A percentile compares a stretch with the other conserved stretches of the same genome.
phyloP scores from a whole-genome alignment of 768 basidiomycete genomes.

The Naganishia randhawae region DNA sequence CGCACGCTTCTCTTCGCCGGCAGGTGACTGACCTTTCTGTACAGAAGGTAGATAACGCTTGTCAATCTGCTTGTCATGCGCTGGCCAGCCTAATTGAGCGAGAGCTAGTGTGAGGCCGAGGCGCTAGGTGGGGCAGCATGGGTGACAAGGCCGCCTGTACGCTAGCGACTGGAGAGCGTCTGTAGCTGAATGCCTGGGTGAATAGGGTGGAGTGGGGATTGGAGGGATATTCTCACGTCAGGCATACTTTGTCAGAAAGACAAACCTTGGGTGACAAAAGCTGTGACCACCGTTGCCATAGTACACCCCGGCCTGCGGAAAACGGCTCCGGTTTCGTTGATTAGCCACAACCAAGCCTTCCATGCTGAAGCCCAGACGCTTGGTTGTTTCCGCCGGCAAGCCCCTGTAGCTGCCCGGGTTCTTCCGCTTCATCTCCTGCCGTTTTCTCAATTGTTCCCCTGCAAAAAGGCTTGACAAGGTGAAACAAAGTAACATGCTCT shows the following conservation, averaged over 20 bases:
- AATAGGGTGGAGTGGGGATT: too few species aligned
- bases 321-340: not conserved
- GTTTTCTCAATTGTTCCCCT: too few species aligned
- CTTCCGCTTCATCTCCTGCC: not conserved
- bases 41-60: not conserved
- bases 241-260: too few species aligned
- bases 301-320: not conserved
- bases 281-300: not conserved
- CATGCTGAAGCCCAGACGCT: not conserved
- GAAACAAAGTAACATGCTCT: slow-evolving; percentile 4
- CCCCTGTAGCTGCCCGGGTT: not conserved
- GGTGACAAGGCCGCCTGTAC: too few species aligned
- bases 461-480: too few species aligned
- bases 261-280: not conserved
- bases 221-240: too few species aligned
- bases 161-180: not conserved
- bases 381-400: not conserved
- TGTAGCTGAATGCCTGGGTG: not conserved
- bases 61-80: not conserved
- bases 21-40: not conserved
- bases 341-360: not conserved
- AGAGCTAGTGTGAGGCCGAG: not conserved
- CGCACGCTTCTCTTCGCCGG: not conserved
- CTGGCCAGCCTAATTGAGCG: not conserved
- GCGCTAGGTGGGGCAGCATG: not conserved